Evolutionary conservation across 2,329 filamentous ascomycete genomes (phyloP).

Genomic region (Aureobasidium vineae): DNA sequence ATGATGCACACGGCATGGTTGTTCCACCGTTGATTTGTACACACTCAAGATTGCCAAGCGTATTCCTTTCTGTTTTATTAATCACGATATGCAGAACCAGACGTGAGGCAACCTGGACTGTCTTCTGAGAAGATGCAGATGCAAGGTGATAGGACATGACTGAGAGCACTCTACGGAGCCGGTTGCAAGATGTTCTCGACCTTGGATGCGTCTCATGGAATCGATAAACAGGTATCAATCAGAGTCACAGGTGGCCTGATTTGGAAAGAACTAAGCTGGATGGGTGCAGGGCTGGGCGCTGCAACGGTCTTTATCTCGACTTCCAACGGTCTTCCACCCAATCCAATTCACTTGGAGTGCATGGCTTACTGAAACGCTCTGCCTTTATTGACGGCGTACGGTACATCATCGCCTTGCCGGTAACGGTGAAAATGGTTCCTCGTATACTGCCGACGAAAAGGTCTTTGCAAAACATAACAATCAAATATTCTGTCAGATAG

Average conservation of each 20-base stretch:
- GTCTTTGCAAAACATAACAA: background rate
- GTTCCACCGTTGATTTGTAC: too few species aligned
- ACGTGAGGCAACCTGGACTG: background rate
- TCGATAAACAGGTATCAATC: background rate
- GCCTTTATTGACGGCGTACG: conserved; percentile 14
- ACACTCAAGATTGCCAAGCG: too few species aligned
- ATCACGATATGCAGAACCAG: too few species aligned
- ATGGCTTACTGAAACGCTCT: background rate
- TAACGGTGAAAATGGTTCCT: conserved; percentile 17
- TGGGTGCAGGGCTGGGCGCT: conserved; percentile 1
- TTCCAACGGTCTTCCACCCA: conserved; percentile 2
- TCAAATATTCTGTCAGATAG: background rate
- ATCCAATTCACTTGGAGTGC: background rate
- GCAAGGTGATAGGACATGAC: background rate
- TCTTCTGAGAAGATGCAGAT: background rate
- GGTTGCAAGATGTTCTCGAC: background rate
- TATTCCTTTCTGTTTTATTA: too few species aligned
- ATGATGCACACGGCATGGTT: too few species aligned
- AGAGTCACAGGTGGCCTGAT: background rate
- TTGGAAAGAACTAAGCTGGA: conserved; percentile 1
- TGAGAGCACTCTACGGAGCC: background rate
- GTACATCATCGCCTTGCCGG: conserved; percentile 4
- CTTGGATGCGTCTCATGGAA: background rate
- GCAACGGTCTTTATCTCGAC: conserved; percentile 22
- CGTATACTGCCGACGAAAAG: background rate